Percentiles rank a stretch among this genome's conserved stretches.
phyloP scores from a whole-genome alignment of 441 rosid genomes.

The Populus hybrid region DNA sequence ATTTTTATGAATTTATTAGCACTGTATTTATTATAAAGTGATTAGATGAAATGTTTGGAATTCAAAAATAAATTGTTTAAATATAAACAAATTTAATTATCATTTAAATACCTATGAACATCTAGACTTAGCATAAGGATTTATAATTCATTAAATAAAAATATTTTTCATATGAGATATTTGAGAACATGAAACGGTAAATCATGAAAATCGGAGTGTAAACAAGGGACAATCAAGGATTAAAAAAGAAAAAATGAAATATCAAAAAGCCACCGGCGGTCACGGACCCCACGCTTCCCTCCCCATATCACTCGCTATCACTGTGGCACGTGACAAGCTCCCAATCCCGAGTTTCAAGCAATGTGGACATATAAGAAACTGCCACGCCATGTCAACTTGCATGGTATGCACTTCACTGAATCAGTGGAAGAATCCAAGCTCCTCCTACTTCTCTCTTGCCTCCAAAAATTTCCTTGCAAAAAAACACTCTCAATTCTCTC shows the following conservation, averaged over 20 bases:
- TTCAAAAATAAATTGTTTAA: too few relatives aligned
- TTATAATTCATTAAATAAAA: too few relatives aligned
- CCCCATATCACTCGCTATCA: background rate
- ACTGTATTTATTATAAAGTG: too few relatives aligned
- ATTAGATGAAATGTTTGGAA: too few relatives aligned
- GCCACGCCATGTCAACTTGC: constrained; percentile 25
- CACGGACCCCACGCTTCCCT: constrained; percentile 22
- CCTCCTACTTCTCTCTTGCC: background rate
- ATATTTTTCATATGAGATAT: too few relatives aligned
- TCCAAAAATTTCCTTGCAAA: background rate
- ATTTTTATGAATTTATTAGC: too few relatives aligned
- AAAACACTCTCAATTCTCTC: background rate
- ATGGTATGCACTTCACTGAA: background rate
- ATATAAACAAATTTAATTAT: too few relatives aligned
- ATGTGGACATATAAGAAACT: constrained; percentile 31
- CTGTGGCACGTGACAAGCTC: constrained; percentile 29
- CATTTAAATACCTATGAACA: too few relatives aligned
- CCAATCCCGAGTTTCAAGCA: constrained; percentile 17
- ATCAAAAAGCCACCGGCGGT: constrained; percentile 2
- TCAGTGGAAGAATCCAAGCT: background rate
- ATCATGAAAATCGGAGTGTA: constrained; percentile 4
- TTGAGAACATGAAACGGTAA: background rate
- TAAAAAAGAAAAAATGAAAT: constrained; percentile 9
- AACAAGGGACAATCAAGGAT: background rate
- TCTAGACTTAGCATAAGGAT: too few relatives aligned